Evolutionary conservation across 345 rosid genomes (phyloP), one percentile per base, ranked within the genome.

Genomic region (Leavenworthia alabamica): DNA sequence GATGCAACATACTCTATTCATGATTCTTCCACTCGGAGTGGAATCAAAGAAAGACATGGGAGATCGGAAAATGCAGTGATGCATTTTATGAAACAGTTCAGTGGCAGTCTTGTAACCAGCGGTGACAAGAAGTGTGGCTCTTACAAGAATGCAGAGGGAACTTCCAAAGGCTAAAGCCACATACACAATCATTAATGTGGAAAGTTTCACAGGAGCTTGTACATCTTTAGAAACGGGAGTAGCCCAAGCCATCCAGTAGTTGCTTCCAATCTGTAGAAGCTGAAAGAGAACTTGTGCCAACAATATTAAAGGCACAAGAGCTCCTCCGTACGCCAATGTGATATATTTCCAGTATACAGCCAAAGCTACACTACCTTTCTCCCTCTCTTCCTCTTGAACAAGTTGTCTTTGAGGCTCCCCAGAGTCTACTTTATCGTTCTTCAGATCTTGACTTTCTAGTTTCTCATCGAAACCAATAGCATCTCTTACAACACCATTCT

Each of bases 211-310:
- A 13, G 50, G 60, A 62, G 93, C 86, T 64, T 82, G 68, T 11
- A 36, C 70, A 62, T 79, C 85, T 53, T 53, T 66, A 1, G 90
- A 85, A 57, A 77, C 74, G 0, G 90, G 90, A 66, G 86, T 79
- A 56, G 80, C 96, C 93, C 84, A 82, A 14, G 88, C 88, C 93
- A 88, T 88, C 96, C 88, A 88, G 49, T 88, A 85, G 61, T 85
- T 85, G 80, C 93, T 85, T 27, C 90, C 86, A 23, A 85, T 88
- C 77, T 85, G 88, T 54, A 85, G 83, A 59, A 72, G 5, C 78
- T 85, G 86, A 67, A 82, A 85, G 42, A 83, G 59, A 73, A 71
- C 60, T 35, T 83, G 93, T 23, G 79, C 86, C 65, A 85, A 61
- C 69, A 88, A 64, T 71, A 86, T 78, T 44, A 79, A 64, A 16